Percentiles rank a stretch among this genome's conserved stretches.
These are phyloP conservation scores for Nigrospora osmanthi DNA, from an alignment of 2,329 filamentous ascomycete species.

Conservation along the genomic window DNA sequence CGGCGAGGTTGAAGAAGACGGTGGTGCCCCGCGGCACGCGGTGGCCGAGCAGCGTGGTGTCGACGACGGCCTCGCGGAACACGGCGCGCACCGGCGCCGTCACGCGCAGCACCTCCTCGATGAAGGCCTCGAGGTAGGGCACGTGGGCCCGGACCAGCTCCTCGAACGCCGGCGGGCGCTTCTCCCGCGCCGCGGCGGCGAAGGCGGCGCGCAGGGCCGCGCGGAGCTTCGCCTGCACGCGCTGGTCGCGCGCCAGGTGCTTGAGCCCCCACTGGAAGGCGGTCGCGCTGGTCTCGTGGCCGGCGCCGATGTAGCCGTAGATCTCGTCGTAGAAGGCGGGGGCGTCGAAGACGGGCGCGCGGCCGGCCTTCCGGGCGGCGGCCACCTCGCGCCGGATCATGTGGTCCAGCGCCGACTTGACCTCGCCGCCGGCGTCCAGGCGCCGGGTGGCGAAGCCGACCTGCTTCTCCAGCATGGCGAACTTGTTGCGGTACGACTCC, in stretches of 20 bases:
- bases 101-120: constrained; percentile 6
- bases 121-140: constrained; percentile 6
- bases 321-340: constrained; percentile 6
- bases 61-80: constrained; percentile 2
- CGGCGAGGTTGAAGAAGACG: constrained; percentile 1
- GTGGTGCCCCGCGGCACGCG: constrained; percentile 2
- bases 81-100: constrained; percentile 1
- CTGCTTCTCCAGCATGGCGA: constrained; percentile 5
- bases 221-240: constrained; percentile 3
- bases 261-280: constrained; percentile 5
- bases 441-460: constrained; percentile 5
- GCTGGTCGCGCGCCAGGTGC: constrained; percentile 2
- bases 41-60: constrained; percentile 4
- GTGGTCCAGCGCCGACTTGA: constrained; percentile 7
- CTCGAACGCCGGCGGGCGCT: constrained; percentile 3
- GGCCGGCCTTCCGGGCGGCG: constrained; percentile 6
- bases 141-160: constrained; percentile 4
- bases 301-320: constrained; percentile 4
- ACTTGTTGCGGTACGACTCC: constrained; percentile 4
- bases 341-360: constrained; percentile 5
- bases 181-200: background rate
- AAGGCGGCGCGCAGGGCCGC: constrained; percentile 2
- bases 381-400: constrained; percentile 8
- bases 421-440: constrained; percentile 4
- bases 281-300: constrained; percentile 4